phyloP scores from a whole-genome alignment of 768 basidiomycete genomes.

The Amanita phalloides region DNA sequence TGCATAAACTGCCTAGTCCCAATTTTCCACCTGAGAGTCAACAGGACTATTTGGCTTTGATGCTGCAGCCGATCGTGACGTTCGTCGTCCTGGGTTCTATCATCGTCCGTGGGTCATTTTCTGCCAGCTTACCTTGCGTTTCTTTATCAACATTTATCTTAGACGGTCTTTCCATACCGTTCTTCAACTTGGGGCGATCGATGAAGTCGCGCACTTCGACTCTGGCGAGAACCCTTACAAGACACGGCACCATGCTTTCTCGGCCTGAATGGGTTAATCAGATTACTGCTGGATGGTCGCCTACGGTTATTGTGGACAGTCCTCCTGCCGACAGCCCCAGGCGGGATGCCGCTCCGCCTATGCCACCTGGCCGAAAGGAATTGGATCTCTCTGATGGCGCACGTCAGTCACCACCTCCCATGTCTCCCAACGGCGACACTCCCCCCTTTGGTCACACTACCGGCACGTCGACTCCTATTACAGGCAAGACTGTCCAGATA shows the following conservation, averaged over 20 bases:
- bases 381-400: not conserved
- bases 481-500: not conserved
- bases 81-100: constrained; percentile 87
- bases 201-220: constrained; percentile 6
- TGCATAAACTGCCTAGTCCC: constrained; percentile 48
- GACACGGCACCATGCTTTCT: not conserved
- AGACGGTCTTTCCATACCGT: constrained; percentile 67
- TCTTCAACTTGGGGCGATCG: constrained; percentile 43
- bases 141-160: not conserved
- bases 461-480: not conserved
- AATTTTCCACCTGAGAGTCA: constrained; percentile 52
- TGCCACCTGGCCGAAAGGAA: not conserved
- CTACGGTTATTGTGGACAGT: not conserved
- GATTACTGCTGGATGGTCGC: not conserved
- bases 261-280: constrained; percentile 4
- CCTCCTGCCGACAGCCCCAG: not conserved
- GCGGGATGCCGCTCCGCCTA: not conserved
- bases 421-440: not conserved
- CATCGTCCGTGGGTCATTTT: constrained; percentile 48
- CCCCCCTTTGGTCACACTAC: not conserved
- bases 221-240: not conserved
- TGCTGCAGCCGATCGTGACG: constrained; percentile 73
- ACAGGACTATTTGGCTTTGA: constrained; percentile 61
- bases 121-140: not conserved
- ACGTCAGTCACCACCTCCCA: not conserved